Percentiles rank a stretch among this genome's conserved stretches.
These are phyloP conservation scores for Pythium sukuiense DNA, from an alignment of 352 stramenopile genomes.

Conservation along the genomic window DNA sequence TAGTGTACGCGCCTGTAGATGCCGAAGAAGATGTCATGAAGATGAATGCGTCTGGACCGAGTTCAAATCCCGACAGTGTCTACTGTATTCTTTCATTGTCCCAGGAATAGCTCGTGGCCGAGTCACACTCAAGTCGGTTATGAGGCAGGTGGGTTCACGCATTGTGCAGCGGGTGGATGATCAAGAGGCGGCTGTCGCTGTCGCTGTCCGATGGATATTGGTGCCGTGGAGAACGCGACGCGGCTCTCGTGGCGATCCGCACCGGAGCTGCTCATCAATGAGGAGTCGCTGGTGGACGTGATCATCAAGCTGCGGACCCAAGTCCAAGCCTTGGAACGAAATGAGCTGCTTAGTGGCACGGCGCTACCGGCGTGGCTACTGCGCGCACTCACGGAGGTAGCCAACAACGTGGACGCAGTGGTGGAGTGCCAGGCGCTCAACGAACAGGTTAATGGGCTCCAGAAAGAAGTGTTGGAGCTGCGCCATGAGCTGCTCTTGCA, in stretches of 20 bases:
- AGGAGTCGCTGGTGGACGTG: constrained; percentile 75
- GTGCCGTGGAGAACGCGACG: constrained; percentile 38
- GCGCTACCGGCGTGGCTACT: constrained; percentile 69
- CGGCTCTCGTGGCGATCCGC: constrained; percentile 61
- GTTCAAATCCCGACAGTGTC: not conserved
- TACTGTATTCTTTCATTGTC: not conserved
- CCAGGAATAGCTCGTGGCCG: not conserved
- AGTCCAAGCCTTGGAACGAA: constrained; percentile 70
- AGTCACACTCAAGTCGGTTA: not conserved
- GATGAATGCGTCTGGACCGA: not conserved
- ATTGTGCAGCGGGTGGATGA: not conserved
- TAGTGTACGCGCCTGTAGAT: no score
- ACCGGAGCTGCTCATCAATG: constrained; percentile 76
- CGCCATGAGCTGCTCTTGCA: constrained; percentile 75
- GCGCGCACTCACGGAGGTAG: constrained; percentile 73
- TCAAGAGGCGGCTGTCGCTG: not conserved
- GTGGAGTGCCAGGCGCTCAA: constrained; percentile 77
- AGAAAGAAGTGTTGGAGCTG: constrained; percentile 81
- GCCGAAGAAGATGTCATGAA: no score
- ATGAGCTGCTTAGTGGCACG: constrained; percentile 72
- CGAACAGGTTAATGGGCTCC: constrained; percentile 70
- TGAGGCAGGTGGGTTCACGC: not conserved
- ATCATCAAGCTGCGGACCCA: constrained; percentile 67
- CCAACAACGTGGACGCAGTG: constrained; percentile 75
- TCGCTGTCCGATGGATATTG: constrained; percentile 30